Evolutionary conservation across 176 grass and related monocot genomes (phyloP).

Genomic region (Ananas comosus): DNA sequence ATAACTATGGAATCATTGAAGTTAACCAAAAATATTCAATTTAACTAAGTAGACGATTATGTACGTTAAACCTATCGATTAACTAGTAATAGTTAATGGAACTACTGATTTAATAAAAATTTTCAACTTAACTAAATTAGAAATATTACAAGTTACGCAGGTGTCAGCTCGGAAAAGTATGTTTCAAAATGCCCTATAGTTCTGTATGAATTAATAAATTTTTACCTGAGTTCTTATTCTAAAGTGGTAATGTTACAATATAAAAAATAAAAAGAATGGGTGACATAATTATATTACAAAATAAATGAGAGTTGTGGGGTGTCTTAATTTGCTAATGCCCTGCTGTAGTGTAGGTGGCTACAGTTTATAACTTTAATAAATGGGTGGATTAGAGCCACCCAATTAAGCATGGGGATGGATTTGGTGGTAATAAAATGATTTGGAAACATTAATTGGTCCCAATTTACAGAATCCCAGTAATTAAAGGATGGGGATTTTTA

Average conservation of each 20-base stretch:
- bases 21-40: constrained; percentile 18
- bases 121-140: constrained; percentile 7
- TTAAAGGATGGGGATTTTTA: neutral
- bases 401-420: neutral
- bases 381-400: constrained; percentile 1
- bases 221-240: too few species aligned
- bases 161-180: neutral
- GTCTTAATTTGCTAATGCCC: neutral
- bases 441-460: neutral
- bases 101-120: neutral
- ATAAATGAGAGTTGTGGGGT: neutral
- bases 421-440: neutral
- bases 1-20: neutral
- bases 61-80: neutral
- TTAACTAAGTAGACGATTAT: constrained; percentile 20
- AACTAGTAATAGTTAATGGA: neutral
- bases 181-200: constrained; percentile 26
- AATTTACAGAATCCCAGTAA: neutral
- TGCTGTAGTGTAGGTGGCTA: neutral
- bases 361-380: constrained; percentile 1
- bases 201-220: too few species aligned
- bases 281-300: neutral
- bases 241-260: too few species aligned
- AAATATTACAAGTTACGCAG: constrained; percentile 13
- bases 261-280: neutral